Base-by-base conservation (phyloP, 1,284 basidiomycete genomes). In the Entoloma clypeatum region DNA sequence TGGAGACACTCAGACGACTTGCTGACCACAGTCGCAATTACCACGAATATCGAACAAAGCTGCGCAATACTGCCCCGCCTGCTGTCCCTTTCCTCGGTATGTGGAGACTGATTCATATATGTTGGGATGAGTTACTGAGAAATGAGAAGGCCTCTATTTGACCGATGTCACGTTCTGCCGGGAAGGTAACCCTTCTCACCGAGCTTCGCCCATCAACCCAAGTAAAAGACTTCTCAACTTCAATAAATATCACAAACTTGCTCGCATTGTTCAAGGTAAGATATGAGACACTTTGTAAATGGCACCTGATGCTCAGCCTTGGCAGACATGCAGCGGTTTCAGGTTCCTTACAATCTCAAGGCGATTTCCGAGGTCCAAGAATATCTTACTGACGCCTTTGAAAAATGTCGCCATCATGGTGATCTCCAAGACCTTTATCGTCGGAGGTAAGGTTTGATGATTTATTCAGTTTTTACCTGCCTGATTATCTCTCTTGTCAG, bases 121-220 rank as follows among this genome's bases (percentile, higher is more conserved):
- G 35, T 16, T 29, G 24, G 26, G 27, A 23, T 27, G 32, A 26
- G 11, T 10, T 22, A 4, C 21, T 13, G 7, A 19, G 9, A 14
- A 14, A 27, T 43, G 43, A 59, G n/a, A 51, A 83, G 90, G 90
- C 31, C 68, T 93, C 16, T 92, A 92, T 61, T 68, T 93, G 47
- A 93, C 92, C 3, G 92, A 95, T 63, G 77, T 97, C 47, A 98
- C 93, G 1, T 99, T 98, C 65, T 94, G 92, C 54, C 81, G 88
- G 39, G 95, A 96, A 57, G 95, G 95, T 26, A 98, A 98, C 61
- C 85, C 92, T 6, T 85, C 87, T 6, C 75, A 83, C 53, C 77
- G 95, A 49, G 75, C 83, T n/a, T 88, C 91, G 8, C 88, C 87
- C 1, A 62, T 78, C 44, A 81, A 83, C 41, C 72, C 85, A 2